A percentile compares a stretch with the other conserved stretches of the same genome.
Conservation (phyloP, 1,284 basidiomycete genomes). For the Leccinum griseonigrum region DNA sequence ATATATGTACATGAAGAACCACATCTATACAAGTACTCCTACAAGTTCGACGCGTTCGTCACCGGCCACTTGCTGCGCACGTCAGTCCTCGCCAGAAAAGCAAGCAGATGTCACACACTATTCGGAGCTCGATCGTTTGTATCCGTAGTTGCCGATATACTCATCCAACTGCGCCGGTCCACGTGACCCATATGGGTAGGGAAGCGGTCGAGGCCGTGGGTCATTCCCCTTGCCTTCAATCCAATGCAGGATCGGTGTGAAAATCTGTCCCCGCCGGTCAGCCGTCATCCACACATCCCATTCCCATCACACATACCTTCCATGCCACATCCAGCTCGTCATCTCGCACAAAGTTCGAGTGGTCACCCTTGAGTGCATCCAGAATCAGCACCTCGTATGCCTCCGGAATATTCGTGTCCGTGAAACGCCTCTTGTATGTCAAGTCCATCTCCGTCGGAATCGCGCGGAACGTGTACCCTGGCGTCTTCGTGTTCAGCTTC, state of each 20-base stretch:
- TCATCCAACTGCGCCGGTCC: conserved; percentile 83
- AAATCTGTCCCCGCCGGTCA: conserved; percentile 58
- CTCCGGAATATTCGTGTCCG: conserved; percentile 86
- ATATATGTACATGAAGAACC: neutral
- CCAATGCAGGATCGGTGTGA: conserved; percentile 93
- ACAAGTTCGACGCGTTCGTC: conserved; percentile 26
- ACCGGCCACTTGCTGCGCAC: conserved; percentile 26
- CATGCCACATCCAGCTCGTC: conserved; percentile 95
- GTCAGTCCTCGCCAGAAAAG: neutral
- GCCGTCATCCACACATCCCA: conserved; percentile 8
- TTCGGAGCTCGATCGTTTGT: conserved; percentile 61
- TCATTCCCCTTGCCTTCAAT: conserved; percentile 64
- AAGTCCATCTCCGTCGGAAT: conserved; percentile 96
- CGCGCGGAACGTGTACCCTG: conserved; percentile 85
- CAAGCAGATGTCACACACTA: conserved; percentile 45
- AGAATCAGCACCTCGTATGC: conserved; percentile 92
- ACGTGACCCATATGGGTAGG: conserved; percentile 90
- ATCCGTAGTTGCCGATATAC: conserved; percentile 79
- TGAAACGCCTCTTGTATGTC: conserved; percentile 93
- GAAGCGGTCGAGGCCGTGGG: conserved; percentile 38
- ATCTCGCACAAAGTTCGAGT: conserved; percentile 92
- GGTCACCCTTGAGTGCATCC: conserved; percentile 86
- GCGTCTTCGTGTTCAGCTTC: conserved; percentile 92
- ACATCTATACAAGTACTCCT: neutral
- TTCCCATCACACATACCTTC: conserved; percentile 61